Conservation (phyloP, 2,329 filamentous ascomycete species). For the Nigrospora osmanthi region DNA sequence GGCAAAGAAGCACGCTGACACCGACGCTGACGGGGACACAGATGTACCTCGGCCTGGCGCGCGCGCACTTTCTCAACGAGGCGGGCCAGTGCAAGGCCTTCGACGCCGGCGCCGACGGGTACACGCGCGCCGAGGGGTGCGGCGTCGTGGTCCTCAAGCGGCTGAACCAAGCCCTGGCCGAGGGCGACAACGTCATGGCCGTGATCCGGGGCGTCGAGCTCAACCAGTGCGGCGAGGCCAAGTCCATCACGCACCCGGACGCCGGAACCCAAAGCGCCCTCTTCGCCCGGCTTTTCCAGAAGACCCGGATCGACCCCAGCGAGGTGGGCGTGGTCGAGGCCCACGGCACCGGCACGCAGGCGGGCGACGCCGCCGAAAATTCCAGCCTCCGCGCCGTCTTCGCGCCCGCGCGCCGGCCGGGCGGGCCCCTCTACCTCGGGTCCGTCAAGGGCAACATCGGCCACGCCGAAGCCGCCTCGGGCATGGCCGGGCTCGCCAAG, state of each 20-base stretch:
- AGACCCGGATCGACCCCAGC: constrained; percentile 4
- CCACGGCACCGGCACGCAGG: constrained; percentile 5
- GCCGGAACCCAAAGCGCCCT: constrained; percentile 5
- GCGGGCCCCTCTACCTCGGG: constrained; percentile 2
- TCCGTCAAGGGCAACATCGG: constrained; percentile 10
- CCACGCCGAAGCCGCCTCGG: constrained; percentile 8
- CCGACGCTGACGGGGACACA: not conserved
- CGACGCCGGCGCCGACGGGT: constrained; percentile 8
- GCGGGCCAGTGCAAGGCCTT: constrained; percentile 8
- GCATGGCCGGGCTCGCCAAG: constrained; percentile 9
- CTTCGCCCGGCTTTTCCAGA: constrained; percentile 3
- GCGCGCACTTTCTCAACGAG: constrained; percentile 7
- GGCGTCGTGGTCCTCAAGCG: constrained; percentile 6
- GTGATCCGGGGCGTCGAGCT: constrained; percentile 6
- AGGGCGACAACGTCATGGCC: constrained; percentile 7
- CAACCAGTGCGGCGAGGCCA: constrained; percentile 8
- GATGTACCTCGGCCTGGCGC: constrained; percentile 8
- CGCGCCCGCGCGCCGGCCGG: not conserved
- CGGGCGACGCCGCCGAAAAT: constrained; percentile 8
- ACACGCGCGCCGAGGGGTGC: constrained; percentile 8
- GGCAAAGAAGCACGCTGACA: not conserved
- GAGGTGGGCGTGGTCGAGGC: constrained; percentile 4
- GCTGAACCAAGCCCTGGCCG: constrained; percentile 5
- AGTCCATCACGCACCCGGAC: constrained; percentile 9
- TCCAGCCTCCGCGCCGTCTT: constrained; percentile 4